A percentile compares a stretch with the other conserved stretches of the same genome.
These are phyloP conservation scores for Capsella bursapastoris DNA, from an alignment of 345 rosid species.

Conservation along the genomic window DNA sequence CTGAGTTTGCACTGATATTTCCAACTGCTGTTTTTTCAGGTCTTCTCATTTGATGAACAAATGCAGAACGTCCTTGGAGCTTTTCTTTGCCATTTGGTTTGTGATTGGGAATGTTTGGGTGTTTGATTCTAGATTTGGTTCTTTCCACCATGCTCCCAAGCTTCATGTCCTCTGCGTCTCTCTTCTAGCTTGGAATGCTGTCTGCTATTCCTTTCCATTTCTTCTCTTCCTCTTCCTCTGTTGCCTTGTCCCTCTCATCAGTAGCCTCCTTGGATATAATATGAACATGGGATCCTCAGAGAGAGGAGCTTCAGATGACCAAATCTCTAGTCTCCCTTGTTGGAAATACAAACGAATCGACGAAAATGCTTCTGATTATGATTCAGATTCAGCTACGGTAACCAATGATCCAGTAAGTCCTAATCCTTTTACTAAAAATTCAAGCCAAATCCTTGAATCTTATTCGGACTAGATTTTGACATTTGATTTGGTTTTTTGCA, in stretches of 20 bases:
- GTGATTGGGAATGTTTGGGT: constrained; percentile 99
- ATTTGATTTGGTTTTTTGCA: constrained; percentile 37
- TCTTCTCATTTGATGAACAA: constrained; percentile 82
- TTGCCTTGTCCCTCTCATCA: constrained; percentile 79
- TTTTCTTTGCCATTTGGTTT: constrained; percentile 99
- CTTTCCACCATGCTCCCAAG: constrained; percentile 78
- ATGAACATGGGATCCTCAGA: constrained; percentile 83
- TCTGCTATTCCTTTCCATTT: constrained; percentile 92
- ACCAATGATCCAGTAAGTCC: constrained; percentile 59
- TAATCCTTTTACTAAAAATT: background rate
- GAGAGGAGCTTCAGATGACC: constrained; percentile 90
- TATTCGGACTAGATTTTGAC: constrained; percentile 1
- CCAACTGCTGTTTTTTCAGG: constrained; percentile 48
- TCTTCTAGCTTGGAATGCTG: constrained; percentile 91
- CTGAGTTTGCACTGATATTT: constrained; percentile 16
- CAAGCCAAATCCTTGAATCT: background rate
- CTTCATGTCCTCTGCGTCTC: constrained; percentile 88
- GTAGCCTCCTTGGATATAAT: constrained; percentile 89
- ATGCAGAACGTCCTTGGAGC: constrained; percentile 88
- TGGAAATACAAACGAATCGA: constrained; percentile 72
- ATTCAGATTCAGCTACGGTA: constrained; percentile 41
- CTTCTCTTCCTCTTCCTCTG: constrained; percentile 86
- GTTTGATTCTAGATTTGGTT: constrained; percentile 87
- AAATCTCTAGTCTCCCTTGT: constrained; percentile 77
- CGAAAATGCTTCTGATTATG: constrained; percentile 42